Base-by-base conservation (phyloP, 345 rosid species). In the Passiflora organensis region DNA sequence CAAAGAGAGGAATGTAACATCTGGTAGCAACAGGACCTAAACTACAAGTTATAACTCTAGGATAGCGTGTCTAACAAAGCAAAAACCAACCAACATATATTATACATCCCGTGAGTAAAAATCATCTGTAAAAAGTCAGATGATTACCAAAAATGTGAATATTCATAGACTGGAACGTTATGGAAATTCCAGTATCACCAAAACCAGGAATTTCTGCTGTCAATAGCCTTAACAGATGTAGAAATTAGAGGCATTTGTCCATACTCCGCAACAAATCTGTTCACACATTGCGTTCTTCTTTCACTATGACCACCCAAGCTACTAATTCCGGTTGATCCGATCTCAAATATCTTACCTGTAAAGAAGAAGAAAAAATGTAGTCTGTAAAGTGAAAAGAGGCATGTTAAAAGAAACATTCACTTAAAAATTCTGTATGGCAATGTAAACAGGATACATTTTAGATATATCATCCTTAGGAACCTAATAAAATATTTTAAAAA, bases 281-380 rank as follows among this genome's bases (percentile, higher is more conserved):
- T 89, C 44, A 93, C 72, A 51, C 99, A 89, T 21, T 48, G 60
- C 0, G 82, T 75, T 76, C 99, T 81, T 76, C 52, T 89, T 55
- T 89, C 94, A 21, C 41, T 75, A 58, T 93, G 99, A 55, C 91
- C 95, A 70, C 96, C 96, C 81, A 89, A 32, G 74, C 85, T 84
- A 75, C 99, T 93, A 57, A 93, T 93, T 56, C 99, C 95, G 9
- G 91, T 86, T 21, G 96, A 89, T 64, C 99, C 99, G 45, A 89
- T 84, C 84, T 91, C 98, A 47, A 68, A 80, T 75, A 91, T 86
- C 62, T 84, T 91, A 45, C 98, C 98, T 91, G 58, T 59, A 67
- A 3, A 28, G 3, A 28, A 28, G 34, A 28, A 2, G 34, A 32
- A 17, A 22, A 43, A 52, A 48, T 15, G 43, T 20, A 38, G 56